Base-by-base conservation (phyloP, 352 stramenopile species). In the Phytopythium sindhum region DNA sequence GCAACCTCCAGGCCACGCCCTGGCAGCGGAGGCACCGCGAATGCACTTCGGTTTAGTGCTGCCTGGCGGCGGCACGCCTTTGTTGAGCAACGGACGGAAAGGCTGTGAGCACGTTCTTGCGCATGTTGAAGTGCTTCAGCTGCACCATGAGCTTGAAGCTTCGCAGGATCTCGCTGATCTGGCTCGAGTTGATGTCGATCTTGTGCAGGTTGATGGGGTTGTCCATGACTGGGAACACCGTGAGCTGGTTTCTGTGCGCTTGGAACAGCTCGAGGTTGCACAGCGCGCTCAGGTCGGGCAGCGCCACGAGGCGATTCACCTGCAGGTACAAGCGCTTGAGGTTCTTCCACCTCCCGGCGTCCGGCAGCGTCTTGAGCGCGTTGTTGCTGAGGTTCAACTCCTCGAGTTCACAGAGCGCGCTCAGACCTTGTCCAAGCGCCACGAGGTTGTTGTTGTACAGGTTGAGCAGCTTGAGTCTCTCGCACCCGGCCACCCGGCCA, bases 371-470 rank as follows among this genome's bases (percentile, higher is more conserved):
- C 17, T 65, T 67, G 44, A 91, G 64, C 10, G 62, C 57, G 45
- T 91, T 89, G 68, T 86, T 89, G 60, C 80, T 89, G 28, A 88
- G 62, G 35, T 90, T 96, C 45, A 96, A 61, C 51, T 94, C 84
- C 45, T 88, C 73, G 0, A 96, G 72, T 10, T 84, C 71, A 7
- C 58, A 71, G 3, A 96, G 73, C 15, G 78, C 64, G 29, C 68
- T 77, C 26, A 94, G 73, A 1, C 72, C 73, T 14, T 61, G 62
- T 31, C 70, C 70, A 6, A 96, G 69, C 6, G 76, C 69, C 37
- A 59, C 74, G 51, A 96, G 75, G 39, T 60, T 61, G 62, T 96
- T 96, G 72, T 93, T 91, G 70, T 89, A 93, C 24, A 93, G 67
- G 51, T 93, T 93, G 24, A 93, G 45, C 24, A 90, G 56, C 17